Evolutionary conservation across 495 filamentous ascomycete genomes (phyloP).

Genomic region (Tuber melanosporum): DNA sequence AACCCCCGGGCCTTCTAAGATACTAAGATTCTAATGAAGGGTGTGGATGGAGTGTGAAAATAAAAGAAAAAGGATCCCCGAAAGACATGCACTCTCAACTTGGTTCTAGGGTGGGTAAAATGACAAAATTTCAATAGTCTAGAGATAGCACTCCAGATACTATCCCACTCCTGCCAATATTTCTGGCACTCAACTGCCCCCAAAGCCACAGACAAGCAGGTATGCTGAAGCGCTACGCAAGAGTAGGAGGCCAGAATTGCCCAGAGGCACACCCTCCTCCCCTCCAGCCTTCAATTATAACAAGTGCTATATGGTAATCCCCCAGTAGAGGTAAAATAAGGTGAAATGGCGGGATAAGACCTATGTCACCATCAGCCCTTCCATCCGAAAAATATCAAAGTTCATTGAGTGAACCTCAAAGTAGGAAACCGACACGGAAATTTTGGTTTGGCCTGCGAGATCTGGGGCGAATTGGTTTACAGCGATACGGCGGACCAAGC

Average conservation of each 20-base stretch:
- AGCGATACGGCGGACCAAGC: neutral
- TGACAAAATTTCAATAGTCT: neutral
- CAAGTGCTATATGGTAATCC: neutral
- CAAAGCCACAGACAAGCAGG: neutral
- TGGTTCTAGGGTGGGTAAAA: neutral
- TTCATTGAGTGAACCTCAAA: neutral
- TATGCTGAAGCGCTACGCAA: neutral
- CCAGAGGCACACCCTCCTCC: neutral
- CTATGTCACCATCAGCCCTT: neutral
- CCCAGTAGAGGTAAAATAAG: neutral
- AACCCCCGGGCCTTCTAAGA: neutral
- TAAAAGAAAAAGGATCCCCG: neutral
- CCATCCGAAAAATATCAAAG: neutral
- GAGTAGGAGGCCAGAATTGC: neutral
- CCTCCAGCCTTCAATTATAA: neutral
- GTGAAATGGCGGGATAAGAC: neutral
- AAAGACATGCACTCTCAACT: conserved; percentile 1
- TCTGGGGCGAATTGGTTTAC: neutral
- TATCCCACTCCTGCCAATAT: neutral
- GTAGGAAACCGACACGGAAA: neutral
- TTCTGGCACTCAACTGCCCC: neutral
- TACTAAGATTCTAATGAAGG: neutral
- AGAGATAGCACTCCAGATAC: neutral
- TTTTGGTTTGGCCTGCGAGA: neutral
- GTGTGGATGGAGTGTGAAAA: neutral